Percentiles rank a stretch among this genome's conserved stretches.
Evolutionary conservation across 768 basidiomycete species (phyloP).

Genomic region (Scleroderma citrinum): DNA sequence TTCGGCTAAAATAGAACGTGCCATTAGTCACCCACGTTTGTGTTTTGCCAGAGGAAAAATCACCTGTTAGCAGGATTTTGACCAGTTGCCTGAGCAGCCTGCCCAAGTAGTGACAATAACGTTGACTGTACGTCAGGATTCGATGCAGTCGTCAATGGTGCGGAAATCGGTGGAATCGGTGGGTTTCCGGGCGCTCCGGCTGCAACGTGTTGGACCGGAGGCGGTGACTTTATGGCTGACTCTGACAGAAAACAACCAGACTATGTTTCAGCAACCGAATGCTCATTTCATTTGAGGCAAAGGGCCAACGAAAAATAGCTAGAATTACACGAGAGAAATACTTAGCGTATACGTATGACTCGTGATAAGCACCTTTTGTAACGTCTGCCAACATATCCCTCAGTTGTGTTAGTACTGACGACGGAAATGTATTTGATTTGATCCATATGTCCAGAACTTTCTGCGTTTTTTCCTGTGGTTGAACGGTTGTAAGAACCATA

Average conservation of each 20-base stretch:
- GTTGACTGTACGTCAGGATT: slow-evolving; percentile 49
- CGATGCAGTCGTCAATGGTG: slow-evolving; percentile 21
- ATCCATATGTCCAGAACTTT: slow-evolving; percentile 98
- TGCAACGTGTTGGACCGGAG: slow-evolving; percentile 35
- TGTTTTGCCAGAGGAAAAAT: slow-evolving; percentile 17
- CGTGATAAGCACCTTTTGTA: slow-evolving; percentile 86
- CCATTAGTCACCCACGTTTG: slow-evolving; percentile 2
- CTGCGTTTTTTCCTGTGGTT: slow-evolving; percentile 86
- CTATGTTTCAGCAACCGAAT: slow-evolving; percentile 52
- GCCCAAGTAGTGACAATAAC: slow-evolving; percentile 62
- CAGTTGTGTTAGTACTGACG: slow-evolving; percentile 66
- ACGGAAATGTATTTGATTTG: slow-evolving; percentile 85
- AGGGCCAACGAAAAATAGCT: slow-evolving; percentile 43
- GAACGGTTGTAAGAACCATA: slow-evolving; percentile 29
- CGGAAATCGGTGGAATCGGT: slow-evolving; percentile 21
- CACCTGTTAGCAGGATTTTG: slow-evolving; percentile 34
- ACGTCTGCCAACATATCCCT: slow-evolving; percentile 59
- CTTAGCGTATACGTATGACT: slow-evolving; percentile 70
- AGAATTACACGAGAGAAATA: slow-evolving; percentile 67
- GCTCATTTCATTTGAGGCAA: slow-evolving; percentile 48
- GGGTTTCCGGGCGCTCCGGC: slow-evolving; percentile 24
- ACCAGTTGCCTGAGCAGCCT: slow-evolving; percentile 48
- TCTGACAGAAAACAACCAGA: slow-evolving; percentile 58
- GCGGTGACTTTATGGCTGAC: slow-evolving; percentile 34
- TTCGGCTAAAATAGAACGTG: slow-evolving; percentile 45